phyloP scores from a whole-genome alignment of 148 eudicot species.

The Rhododendron ovatum region DNA sequence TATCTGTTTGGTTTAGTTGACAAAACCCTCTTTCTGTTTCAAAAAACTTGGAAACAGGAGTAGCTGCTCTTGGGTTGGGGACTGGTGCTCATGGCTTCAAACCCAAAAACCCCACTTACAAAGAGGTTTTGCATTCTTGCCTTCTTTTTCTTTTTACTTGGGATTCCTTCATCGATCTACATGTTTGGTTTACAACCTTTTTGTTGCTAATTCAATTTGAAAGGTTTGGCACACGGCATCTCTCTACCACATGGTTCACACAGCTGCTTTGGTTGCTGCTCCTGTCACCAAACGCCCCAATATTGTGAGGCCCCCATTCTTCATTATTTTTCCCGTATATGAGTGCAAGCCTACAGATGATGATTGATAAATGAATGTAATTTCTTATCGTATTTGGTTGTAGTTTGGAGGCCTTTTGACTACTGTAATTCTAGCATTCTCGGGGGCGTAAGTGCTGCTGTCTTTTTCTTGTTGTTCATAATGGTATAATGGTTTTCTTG shows the following conservation, averaged over 20 bases:
- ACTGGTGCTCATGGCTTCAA: slow-evolving; percentile 92
- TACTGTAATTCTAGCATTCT: slow-evolving; percentile 74
- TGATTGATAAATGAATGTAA: neutral
- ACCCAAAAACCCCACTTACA: slow-evolving; percentile 67
- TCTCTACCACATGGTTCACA: slow-evolving; percentile 83
- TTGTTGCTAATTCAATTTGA: neutral
- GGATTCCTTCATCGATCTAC: slow-evolving; percentile 8
- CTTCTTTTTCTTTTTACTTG: slow-evolving; percentile 2
- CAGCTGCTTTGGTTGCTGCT: slow-evolving; percentile 79
- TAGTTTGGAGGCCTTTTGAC: slow-evolving; percentile 91
- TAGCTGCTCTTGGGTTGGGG: slow-evolving; percentile 82
- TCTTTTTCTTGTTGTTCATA: neutral
- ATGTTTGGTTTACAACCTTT: slow-evolving; percentile 30
- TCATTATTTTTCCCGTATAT: neutral
- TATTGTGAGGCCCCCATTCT: slow-evolving; percentile 38
- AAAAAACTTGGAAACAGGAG: slow-evolving; percentile 32
- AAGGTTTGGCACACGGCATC: slow-evolving; percentile 97
- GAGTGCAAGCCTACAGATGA: neutral
- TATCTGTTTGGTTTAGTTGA: neutral
- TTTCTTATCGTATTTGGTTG: slow-evolving; percentile 7
- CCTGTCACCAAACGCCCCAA: slow-evolving; percentile 69
- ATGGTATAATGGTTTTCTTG: neutral
- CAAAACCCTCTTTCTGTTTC: neutral
- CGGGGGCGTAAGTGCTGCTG: slow-evolving; percentile 75
- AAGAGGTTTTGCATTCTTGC: slow-evolving; percentile 40